Percentiles rank a stretch among this genome's conserved stretches.
These are phyloP conservation scores for Moesziomyces parantarcticus DNA, from an alignment of 1,284 basidiomycete species.

Conservation along the genomic window DNA sequence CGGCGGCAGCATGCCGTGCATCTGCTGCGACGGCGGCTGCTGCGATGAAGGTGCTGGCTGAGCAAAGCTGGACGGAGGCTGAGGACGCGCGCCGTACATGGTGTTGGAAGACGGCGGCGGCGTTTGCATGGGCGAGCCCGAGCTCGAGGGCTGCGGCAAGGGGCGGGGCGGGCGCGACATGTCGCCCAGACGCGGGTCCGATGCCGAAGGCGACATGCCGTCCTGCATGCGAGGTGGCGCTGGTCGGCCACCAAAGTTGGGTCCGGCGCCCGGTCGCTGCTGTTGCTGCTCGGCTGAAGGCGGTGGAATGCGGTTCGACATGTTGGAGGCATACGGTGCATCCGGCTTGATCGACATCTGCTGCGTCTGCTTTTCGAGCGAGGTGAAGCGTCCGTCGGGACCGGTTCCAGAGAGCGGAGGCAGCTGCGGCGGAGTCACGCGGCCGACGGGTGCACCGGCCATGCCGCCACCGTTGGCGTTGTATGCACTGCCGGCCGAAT, in stretches of 20 bases:
- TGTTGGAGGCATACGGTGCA: constrained; percentile 7
- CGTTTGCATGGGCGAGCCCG: constrained; percentile 29
- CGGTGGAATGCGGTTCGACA: constrained; percentile 33
- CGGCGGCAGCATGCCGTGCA: constrained; percentile 1
- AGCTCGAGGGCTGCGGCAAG: constrained; percentile 36
- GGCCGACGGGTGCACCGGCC: constrained; percentile 29
- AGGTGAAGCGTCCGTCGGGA: constrained; percentile 27
- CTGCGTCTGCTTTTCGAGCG: constrained; percentile 58
- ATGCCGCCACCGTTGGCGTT: constrained; percentile 23
- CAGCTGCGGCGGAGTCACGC: constrained; percentile 30
- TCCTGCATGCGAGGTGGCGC: constrained; percentile 27
- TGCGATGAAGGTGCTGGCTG: constrained; percentile 15
- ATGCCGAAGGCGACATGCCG: constrained; percentile 14
- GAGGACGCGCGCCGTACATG: constrained; percentile 38
- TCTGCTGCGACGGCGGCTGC: constrained; percentile 12
- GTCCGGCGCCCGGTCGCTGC: constrained; percentile 25
- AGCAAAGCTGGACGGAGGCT: constrained; percentile 21
- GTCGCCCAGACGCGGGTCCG: constrained; percentile 24
- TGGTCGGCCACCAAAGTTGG: constrained; percentile 36
- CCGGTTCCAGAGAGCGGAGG: constrained; percentile 15
- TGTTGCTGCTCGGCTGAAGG: constrained; percentile 34
- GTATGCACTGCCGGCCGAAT: constrained; percentile 3
- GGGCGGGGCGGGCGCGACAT: constrained; percentile 51
- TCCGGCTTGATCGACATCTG: constrained; percentile 49
- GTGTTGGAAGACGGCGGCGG: constrained; percentile 30